Percentiles rank a stretch among this genome's conserved stretches.
Conservation (phyloP, 2,329 filamentous ascomycete species). For the Colletotrichum agaves region DNA sequence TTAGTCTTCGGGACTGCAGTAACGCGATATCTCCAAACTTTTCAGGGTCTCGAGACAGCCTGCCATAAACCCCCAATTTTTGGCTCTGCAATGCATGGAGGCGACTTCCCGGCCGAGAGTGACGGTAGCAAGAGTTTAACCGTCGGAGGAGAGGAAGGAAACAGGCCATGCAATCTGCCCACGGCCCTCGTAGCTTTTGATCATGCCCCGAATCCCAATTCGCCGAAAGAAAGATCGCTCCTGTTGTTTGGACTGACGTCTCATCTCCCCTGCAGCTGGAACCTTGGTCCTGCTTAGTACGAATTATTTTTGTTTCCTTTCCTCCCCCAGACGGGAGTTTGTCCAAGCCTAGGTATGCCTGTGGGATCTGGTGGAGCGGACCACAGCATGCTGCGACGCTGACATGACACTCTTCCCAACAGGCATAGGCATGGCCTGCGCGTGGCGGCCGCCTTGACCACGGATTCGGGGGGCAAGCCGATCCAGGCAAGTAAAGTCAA, state of each 20-base stretch:
- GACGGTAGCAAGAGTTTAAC: background rate
- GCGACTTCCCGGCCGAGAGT: slow-evolving; percentile 17
- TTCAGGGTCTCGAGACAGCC: slow-evolving; percentile 25
- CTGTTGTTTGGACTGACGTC: slow-evolving; percentile 6
- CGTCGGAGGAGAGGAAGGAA: too few species aligned
- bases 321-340: background rate
- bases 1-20: slow-evolving; percentile 13
- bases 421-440: background rate
- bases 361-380: background rate
- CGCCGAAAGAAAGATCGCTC: background rate
- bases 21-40: background rate
- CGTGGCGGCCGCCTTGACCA: background rate
- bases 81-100: slow-evolving; percentile 12
- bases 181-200: background rate
- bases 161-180: background rate
- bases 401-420: slow-evolving; percentile 1
- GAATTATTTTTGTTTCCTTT: background rate
- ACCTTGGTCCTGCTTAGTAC: background rate
- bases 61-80: background rate
- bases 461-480: slow-evolving; percentile 9
- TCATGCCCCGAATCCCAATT: background rate
- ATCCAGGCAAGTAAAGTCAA: slow-evolving; percentile 3
- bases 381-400: slow-evolving; percentile 7
- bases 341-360: background rate
- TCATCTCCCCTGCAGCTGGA: slow-evolving; percentile 12